A percentile compares a stretch with the other conserved stretches of the same genome.
Conservation (phyloP, 345 rosid species). For the Eucalyptus sideroxylon region DNA sequence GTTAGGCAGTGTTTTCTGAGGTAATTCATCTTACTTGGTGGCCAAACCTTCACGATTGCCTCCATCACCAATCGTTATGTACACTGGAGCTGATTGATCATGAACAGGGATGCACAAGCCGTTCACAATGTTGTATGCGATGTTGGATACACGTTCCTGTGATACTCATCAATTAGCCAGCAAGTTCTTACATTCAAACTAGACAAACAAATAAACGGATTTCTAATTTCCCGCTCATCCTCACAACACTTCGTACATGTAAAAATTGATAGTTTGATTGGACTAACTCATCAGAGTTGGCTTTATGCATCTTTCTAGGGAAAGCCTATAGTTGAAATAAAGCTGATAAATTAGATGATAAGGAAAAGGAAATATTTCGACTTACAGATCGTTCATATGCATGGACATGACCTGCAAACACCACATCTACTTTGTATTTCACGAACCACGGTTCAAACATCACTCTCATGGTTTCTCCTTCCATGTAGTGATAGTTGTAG, state of each 20-base stretch:
- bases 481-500: slow-evolving; percentile 65
- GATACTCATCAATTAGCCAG: not conserved
- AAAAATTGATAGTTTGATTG: not conserved
- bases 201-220: not conserved
- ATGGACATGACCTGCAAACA: slow-evolving; percentile 41
- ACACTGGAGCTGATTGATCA: slow-evolving; percentile 72
- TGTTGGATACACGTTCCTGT: slow-evolving; percentile 81
- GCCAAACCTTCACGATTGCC: slow-evolving; percentile 82
- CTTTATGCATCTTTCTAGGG: not conserved
- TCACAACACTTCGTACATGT: not conserved
- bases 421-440: slow-evolving; percentile 28
- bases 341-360: not conserved
- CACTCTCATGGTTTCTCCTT: slow-evolving; percentile 45
- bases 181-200: not conserved
- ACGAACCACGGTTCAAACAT: slow-evolving; percentile 33
- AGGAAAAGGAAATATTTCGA: not conserved
- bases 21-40: slow-evolving; percentile 26
- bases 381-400: slow-evolving; percentile 35
- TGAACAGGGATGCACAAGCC: slow-evolving; percentile 43
- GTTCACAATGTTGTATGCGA: slow-evolving; percentile 54
- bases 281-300: not conserved
- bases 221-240: not conserved
- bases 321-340: not conserved
- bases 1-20: not conserved
- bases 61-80: slow-evolving; percentile 78